Percentiles rank a stretch among this genome's conserved stretches.
Conservation (phyloP, 169 alveolate genomes). For the Neospora caninum region DNA sequence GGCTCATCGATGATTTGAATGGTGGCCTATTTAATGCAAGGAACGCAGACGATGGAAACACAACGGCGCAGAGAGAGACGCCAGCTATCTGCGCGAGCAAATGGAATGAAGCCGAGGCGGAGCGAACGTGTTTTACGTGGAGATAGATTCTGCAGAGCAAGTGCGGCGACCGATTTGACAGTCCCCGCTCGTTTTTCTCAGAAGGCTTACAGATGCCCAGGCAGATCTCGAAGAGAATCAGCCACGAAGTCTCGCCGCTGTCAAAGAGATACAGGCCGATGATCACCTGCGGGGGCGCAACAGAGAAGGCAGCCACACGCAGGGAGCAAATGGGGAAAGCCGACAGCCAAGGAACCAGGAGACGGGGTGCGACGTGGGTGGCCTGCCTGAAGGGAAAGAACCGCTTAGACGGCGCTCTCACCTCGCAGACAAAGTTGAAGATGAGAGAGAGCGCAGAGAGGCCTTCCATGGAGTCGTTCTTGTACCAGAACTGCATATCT, state of each 20-base stretch:
- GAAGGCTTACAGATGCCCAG: conserved; percentile 81
- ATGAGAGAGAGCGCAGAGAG: conserved; percentile 92
- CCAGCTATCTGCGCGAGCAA: too few species aligned
- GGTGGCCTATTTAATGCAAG: too few species aligned
- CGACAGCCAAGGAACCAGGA: too few species aligned
- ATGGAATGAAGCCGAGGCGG: too few species aligned
- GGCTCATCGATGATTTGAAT: too few species aligned
- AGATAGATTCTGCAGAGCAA: neutral
- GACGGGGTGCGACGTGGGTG: too few species aligned
- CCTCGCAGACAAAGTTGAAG: conserved; percentile 86
- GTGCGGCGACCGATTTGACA: neutral
- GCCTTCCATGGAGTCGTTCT: conserved; percentile 93
- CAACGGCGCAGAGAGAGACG: too few species aligned
- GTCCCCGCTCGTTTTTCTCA: neutral
- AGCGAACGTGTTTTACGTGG: too few species aligned
- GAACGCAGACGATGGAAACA: too few species aligned
- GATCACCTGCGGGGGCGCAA: conserved; percentile 74
- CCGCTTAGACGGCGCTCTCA: neutral
- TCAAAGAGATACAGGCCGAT: conserved; percentile 94
- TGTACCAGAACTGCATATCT: conserved; percentile 95
- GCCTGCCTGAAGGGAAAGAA: too few species aligned
- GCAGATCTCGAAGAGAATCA: conserved; percentile 90
- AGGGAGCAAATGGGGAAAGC: too few species aligned
- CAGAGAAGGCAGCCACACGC: neutral
- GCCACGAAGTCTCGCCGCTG: conserved; percentile 91